A percentile compares a stretch with the other conserved stretches of the same genome.
Conservation (phyloP, 2,329 filamentous ascomycete species). For the Hymenoscyphus fructigenus region DNA sequence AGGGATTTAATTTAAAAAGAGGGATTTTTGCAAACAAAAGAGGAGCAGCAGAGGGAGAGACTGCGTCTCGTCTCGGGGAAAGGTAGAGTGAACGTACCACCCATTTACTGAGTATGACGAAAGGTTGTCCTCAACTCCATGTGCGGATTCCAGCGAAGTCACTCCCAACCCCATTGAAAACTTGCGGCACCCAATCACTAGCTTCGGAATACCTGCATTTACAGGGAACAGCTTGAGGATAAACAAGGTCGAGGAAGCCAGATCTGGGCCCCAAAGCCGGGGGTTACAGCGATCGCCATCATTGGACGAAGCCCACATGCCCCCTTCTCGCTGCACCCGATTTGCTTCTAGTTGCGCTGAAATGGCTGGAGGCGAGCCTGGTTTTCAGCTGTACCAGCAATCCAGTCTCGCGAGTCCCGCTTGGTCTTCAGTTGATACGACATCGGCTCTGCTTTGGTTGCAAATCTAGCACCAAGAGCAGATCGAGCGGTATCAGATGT, state of each 20-base stretch:
- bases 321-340: background rate
- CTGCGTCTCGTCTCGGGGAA: background rate
- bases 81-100: background rate
- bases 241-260: background rate
- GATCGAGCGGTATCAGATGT: too few species aligned
- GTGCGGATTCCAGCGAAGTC: background rate
- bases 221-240: background rate
- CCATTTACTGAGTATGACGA: background rate
- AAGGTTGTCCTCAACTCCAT: background rate
- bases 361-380: background rate
- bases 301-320: background rate
- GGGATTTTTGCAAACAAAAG: background rate
- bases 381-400: slow-evolving; percentile 2
- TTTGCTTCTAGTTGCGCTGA: background rate
- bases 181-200: background rate
- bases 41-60: background rate
- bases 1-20: background rate
- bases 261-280: background rate
- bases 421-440: too few species aligned
- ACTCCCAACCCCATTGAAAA: background rate
- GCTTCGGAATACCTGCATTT: background rate
- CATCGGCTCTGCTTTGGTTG: too few species aligned
- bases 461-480: too few species aligned
- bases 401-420: too few species aligned
- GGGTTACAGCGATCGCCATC: background rate